phyloP scores from a whole-genome alignment of 2,329 filamentous ascomycete species.

The Orbilia brochopaga region DNA sequence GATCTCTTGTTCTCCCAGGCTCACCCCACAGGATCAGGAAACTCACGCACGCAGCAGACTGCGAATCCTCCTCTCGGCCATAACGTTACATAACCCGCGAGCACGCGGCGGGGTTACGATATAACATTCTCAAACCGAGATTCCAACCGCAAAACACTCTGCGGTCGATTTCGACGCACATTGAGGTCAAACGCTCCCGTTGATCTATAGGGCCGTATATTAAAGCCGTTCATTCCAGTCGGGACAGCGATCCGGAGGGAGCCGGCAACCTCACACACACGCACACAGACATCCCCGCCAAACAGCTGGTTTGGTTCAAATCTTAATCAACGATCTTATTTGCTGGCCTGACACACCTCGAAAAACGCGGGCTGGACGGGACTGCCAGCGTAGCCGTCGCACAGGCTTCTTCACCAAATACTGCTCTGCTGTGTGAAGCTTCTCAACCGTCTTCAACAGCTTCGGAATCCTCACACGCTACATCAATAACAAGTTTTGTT shows the following conservation, averaged over 20 bases:
- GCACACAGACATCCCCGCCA: neutral
- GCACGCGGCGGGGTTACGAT: neutral
- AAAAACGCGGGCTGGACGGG: neutral
- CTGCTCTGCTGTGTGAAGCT: no score
- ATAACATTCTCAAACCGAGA: neutral
- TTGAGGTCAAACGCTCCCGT: no score
- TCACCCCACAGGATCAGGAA: slow-evolving; percentile 1
- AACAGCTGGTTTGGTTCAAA: neutral
- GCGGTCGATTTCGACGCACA: no score
- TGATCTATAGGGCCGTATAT: neutral
- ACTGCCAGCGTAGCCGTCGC: neutral
- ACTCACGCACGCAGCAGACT: neutral
- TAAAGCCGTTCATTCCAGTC: neutral
- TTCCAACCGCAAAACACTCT: neutral
- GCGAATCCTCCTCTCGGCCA: neutral
- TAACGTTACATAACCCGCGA: slow-evolving; percentile 3
- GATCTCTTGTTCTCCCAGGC: neutral
- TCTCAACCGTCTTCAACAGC: neutral
- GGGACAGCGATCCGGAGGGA: slow-evolving; percentile 1
- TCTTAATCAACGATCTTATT: neutral
- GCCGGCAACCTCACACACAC: neutral
- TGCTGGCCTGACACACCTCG: neutral
- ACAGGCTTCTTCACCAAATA: neutral
- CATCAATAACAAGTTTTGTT: neutral
- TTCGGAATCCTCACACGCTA: neutral